phyloP scores from a whole-genome alignment of 805 yeast genomes.

The Candida pseudoglaebosa region DNA sequence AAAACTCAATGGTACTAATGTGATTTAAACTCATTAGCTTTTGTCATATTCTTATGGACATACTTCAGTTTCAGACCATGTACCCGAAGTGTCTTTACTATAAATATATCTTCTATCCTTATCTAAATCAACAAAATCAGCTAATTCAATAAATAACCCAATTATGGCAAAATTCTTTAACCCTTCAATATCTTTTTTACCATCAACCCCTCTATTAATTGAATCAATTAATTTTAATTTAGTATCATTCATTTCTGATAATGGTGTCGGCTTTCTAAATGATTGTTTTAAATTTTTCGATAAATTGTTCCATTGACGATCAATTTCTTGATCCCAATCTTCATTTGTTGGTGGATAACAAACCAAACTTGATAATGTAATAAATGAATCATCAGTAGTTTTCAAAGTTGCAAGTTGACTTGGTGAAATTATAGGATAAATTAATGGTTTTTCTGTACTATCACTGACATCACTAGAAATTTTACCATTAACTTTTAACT shows the following conservation, averaged over 20 bases:
- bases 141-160: constrained; percentile 64
- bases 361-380: constrained; percentile 24
- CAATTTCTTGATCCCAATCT: constrained; percentile 68
- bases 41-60: constrained; percentile 50
- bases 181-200: constrained; percentile 59
- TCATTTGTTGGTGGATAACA: constrained; percentile 46
- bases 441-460: constrained; percentile 8
- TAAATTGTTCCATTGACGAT: constrained; percentile 58
- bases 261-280: constrained; percentile 73
- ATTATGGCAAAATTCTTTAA: constrained; percentile 66
- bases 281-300: constrained; percentile 59
- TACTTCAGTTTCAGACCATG: constrained; percentile 75
- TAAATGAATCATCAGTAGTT: constrained; percentile 21
- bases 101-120: constrained; percentile 53
- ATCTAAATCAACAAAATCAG: constrained; percentile 63
- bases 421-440: constrained; percentile 7
- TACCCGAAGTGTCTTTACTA: constrained; percentile 50
- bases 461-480: background rate
- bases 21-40: too few relatives aligned
- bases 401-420: constrained; percentile 8
- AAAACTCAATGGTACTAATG: too few relatives aligned
- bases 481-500: constrained; percentile 4
- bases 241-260: constrained; percentile 51
- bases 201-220: constrained; percentile 80
- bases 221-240: constrained; percentile 60